Evolutionary conservation across 169 alveolate species (phyloP).

Genomic region (Cytauxzoon felis): DNA sequence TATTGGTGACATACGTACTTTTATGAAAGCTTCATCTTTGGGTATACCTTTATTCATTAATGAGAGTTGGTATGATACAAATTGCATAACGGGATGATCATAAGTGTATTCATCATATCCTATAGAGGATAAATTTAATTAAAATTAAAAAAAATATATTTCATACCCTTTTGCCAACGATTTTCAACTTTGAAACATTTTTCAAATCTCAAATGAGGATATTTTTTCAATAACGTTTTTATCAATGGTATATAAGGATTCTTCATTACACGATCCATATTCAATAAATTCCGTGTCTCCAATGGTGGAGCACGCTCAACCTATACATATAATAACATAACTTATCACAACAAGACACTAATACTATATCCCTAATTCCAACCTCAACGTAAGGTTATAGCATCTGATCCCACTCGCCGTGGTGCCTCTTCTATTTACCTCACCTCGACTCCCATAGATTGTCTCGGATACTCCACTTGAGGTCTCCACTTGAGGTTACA

Average conservation of each 20-base stretch:
- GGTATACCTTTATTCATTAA: slow-evolving; percentile 70
- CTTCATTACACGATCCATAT: slow-evolving; percentile 59
- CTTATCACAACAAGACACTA: no score
- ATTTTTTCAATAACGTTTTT: slow-evolving; percentile 64
- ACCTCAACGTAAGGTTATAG: no score
- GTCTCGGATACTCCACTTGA: no score
- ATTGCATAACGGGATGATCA: slow-evolving; percentile 64
- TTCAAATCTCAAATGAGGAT: slow-evolving; percentile 81
- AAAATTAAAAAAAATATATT: not conserved
- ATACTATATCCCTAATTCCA: no score
- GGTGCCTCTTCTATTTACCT: no score
- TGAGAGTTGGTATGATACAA: slow-evolving; percentile 50
- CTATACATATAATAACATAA: slow-evolving; percentile 4
- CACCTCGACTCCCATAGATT: no score
- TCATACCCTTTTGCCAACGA: slow-evolving; percentile 71
- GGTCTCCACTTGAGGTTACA: no score
- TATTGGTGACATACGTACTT: slow-evolving; percentile 22
- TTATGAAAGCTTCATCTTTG: slow-evolving; percentile 63
- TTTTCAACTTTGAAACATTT: slow-evolving; percentile 78
- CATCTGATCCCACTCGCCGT: no score
- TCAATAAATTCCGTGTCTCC: slow-evolving; percentile 67
- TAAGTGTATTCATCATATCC: slow-evolving; percentile 40
- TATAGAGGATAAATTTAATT: not conserved
- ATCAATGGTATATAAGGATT: slow-evolving; percentile 70
- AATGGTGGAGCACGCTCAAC: slow-evolving; percentile 77